Evolutionary conservation across 208 protist genomes (phyloP).

Genomic region (Tritrichomonas musculus): DNA sequence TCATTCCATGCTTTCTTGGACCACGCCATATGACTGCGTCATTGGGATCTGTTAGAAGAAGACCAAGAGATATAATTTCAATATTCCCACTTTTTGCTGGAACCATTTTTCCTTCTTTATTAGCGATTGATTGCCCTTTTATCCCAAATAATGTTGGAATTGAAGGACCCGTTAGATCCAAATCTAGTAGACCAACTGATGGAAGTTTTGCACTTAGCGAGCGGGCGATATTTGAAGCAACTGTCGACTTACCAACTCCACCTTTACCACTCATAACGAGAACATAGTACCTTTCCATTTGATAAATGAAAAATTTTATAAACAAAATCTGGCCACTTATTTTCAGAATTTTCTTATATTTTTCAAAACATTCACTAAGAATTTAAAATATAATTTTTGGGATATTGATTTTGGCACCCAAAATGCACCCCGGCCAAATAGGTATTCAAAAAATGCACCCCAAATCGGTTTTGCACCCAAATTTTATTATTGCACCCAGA

Average conservation of each 20-base stretch:
- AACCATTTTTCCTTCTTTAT: slow-evolving; percentile 67
- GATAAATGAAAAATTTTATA: too few relatives aligned
- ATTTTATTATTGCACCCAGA: too few relatives aligned
- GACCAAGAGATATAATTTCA: slow-evolving; percentile 92
- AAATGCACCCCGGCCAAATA: too few relatives aligned
- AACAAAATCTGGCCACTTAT: too few relatives aligned
- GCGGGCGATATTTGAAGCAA: slow-evolving; percentile 45
- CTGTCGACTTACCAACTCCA: slow-evolving; percentile 53
- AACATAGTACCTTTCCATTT: slow-evolving; percentile 49
- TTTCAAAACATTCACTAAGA: too few relatives aligned
- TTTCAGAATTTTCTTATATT: too few relatives aligned
- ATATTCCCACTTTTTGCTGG: slow-evolving; percentile 83
- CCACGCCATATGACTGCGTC: slow-evolving; percentile 97
- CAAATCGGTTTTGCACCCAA: too few relatives aligned
- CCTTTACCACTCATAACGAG: slow-evolving; percentile 55
- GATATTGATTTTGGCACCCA: too few relatives aligned
- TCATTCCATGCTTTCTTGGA: slow-evolving; percentile 82
- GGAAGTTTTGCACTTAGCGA: not conserved
- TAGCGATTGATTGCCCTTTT: slow-evolving; percentile 71
- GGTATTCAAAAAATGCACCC: too few relatives aligned
- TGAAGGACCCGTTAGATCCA: slow-evolving; percentile 50
- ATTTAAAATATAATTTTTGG: too few relatives aligned
- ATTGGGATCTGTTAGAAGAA: slow-evolving; percentile 77
- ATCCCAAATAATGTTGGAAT: slow-evolving; percentile 71
- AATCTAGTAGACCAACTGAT: slow-evolving; percentile 48